phyloP scores from a whole-genome alignment of 805 yeast genomes.

The Saccharomyces mikatae region DNA sequence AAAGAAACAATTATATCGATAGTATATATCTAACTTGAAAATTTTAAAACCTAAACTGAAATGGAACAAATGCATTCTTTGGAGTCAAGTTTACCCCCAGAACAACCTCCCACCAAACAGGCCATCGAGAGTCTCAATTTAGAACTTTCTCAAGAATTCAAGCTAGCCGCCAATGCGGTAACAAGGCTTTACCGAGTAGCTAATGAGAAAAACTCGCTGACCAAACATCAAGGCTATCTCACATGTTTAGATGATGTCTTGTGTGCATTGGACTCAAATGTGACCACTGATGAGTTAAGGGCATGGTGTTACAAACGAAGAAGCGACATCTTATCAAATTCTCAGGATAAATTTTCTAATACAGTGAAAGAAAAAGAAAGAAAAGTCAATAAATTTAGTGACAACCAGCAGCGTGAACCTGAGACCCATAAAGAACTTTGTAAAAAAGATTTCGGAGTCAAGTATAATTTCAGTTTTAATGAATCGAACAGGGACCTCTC shows the following conservation, averaged over 20 bases:
- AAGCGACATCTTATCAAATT: conserved; percentile 12
- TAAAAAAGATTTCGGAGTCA: not conserved
- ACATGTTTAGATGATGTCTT: conserved; percentile 55
- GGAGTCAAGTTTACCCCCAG: conserved; percentile 26
- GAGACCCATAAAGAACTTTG: not conserved
- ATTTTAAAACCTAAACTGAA: not conserved
- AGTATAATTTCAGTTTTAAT: conserved; percentile 12
- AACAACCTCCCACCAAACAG: conserved; percentile 25
- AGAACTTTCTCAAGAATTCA: conserved; percentile 56
- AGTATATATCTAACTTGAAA: not conserved
- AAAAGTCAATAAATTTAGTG: not conserved
- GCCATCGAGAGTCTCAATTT: conserved; percentile 32
- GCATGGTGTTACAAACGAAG: conserved; percentile 22
- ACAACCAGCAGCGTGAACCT: not conserved
- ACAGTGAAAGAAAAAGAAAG: not conserved
- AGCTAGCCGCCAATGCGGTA: conserved; percentile 64
- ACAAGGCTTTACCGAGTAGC: conserved; percentile 59
- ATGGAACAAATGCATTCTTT: conserved; percentile 22
- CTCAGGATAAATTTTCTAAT: not conserved
- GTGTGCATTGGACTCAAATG: conserved; percentile 23
- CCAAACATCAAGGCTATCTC: conserved; percentile 51
- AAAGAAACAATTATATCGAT: not conserved
- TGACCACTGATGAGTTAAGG: conserved; percentile 15
- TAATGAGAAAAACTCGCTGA: conserved; percentile 42
- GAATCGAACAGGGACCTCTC: conserved; percentile 1